Conservation (phyloP, 2,329 filamentous ascomycete species). For the Aspergillus fumigatus region DNA sequence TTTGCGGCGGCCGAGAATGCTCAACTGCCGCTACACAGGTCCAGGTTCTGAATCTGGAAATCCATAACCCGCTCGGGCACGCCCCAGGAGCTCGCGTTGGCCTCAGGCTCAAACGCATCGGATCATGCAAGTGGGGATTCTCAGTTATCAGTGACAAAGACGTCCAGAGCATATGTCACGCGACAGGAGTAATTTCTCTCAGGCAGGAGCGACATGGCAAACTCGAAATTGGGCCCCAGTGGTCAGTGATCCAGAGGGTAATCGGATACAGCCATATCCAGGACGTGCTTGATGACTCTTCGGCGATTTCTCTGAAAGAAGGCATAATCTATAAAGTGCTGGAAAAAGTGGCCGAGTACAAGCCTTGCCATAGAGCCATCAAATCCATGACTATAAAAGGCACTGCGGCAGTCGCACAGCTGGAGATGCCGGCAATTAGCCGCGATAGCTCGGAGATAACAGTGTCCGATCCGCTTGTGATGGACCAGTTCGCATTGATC, state of each 20-base stretch:
- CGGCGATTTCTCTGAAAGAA: not conserved
- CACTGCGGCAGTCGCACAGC: not conserved
- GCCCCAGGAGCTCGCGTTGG: not conserved
- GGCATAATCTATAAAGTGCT: not conserved
- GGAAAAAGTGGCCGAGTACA: not conserved
- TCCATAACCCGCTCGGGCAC: not conserved
- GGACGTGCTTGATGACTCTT: not conserved
- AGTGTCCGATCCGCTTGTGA: not conserved
- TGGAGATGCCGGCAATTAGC: not conserved
- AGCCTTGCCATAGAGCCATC: not conserved
- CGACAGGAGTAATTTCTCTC: not conserved
- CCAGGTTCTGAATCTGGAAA: not conserved
- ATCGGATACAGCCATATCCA: not conserved
- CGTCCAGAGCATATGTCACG: not conserved
- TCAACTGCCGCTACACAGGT: not conserved
- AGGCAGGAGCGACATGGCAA: not conserved
- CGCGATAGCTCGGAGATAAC: not conserved
- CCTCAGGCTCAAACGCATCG: not conserved
- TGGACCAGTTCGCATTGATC: constrained; percentile 1
- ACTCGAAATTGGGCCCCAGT: not conserved
- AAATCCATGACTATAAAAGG: not conserved
- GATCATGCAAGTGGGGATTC: not conserved
- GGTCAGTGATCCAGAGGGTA: not conserved
- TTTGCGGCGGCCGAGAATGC: not conserved
- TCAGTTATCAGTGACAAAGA: not conserved